These are phyloP conservation scores for Hortiboletus campestris DNA, from an alignment of 768 basidiomycete genomes.

Conservation along the genomic window DNA sequence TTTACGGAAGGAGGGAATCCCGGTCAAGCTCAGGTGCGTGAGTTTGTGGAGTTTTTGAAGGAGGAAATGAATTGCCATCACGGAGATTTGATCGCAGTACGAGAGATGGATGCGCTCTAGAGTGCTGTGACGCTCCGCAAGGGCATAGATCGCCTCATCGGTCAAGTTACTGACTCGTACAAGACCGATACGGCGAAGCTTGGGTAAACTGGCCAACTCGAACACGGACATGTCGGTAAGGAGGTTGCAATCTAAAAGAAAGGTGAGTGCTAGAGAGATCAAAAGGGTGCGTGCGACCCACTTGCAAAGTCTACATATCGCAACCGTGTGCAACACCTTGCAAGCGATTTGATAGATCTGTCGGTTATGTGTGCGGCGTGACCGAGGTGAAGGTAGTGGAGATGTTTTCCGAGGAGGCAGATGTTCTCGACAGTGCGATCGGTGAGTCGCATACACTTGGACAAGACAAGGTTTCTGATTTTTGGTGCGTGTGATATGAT, in stretches of 20 bases:
- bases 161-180: slow-evolving; percentile 92
- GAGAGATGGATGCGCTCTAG: slow-evolving; percentile 96
- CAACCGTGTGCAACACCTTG: slow-evolving; percentile 82
- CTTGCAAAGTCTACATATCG: slow-evolving; percentile 97
- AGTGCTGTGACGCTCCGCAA: slow-evolving; percentile 81
- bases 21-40: slow-evolving; percentile 95
- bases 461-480: slow-evolving; percentile 82
- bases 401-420: slow-evolving; percentile 81
- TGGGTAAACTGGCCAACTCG: slow-evolving; percentile 83
- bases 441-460: slow-evolving; percentile 78
- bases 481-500: slow-evolving; percentile 78
- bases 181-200: slow-evolving; percentile 91
- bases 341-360: slow-evolving; percentile 77
- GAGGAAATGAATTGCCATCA: slow-evolving; percentile 87
- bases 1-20: slow-evolving; percentile 87
- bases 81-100: slow-evolving; percentile 93
- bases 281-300: slow-evolving; percentile 39
- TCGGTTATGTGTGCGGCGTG: slow-evolving; percentile 92
- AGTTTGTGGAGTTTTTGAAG: slow-evolving; percentile 86
- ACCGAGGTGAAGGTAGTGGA: slow-evolving; percentile 94
- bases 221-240: slow-evolving; percentile 94
- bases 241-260: slow-evolving; percentile 65
- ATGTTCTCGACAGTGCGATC: slow-evolving; percentile 83
- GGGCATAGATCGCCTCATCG: slow-evolving; percentile 87
- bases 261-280: slow-evolving; percentile 7